Evolutionary conservation across 495 filamentous ascomycete species (phyloP).

Genomic region (Aspergillus homomorphus): DNA sequence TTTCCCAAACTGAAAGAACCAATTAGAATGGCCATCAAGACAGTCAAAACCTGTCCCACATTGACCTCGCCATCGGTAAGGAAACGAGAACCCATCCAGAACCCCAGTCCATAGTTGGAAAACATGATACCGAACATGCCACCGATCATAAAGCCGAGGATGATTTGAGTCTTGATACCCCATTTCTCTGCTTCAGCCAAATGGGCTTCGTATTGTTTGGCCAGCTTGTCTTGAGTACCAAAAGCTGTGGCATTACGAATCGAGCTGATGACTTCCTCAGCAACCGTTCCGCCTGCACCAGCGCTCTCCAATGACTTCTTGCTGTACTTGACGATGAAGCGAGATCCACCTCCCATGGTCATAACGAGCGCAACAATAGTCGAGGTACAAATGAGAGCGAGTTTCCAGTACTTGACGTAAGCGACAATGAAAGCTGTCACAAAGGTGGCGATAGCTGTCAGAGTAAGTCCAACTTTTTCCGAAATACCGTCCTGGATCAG

Average conservation of each 20-base stretch:
- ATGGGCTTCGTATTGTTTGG: conserved; percentile 75
- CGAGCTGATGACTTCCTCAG: conserved; percentile 92
- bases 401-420: conserved; percentile 79
- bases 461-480: conserved; percentile 75
- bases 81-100: conserved; percentile 90
- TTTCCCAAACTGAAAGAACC: conserved; percentile 90
- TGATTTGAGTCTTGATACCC: conserved; percentile 70
- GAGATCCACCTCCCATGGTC: conserved; percentile 68
- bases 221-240: conserved; percentile 84
- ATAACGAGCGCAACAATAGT: conserved; percentile 70
- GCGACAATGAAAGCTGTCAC: conserved; percentile 85
- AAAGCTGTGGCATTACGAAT: conserved; percentile 93
- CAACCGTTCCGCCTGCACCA: conserved; percentile 80
- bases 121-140: conserved; percentile 81
- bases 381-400: conserved; percentile 78
- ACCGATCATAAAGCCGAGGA: conserved; percentile 73
- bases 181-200: conserved; percentile 68
- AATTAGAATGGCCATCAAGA: conserved; percentile 85
- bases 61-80: conserved; percentile 62
- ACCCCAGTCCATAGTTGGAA: conserved; percentile 85
- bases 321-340: conserved; percentile 74
- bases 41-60: conserved; percentile 60
- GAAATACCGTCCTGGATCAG: conserved; percentile 85
- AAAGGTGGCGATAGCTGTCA: conserved; percentile 74
- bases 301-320: conserved; percentile 74